phyloP scores from a whole-genome alignment of 2,329 filamentous ascomycete genomes.

The Paraphaeosphaeria sporulosa region DNA sequence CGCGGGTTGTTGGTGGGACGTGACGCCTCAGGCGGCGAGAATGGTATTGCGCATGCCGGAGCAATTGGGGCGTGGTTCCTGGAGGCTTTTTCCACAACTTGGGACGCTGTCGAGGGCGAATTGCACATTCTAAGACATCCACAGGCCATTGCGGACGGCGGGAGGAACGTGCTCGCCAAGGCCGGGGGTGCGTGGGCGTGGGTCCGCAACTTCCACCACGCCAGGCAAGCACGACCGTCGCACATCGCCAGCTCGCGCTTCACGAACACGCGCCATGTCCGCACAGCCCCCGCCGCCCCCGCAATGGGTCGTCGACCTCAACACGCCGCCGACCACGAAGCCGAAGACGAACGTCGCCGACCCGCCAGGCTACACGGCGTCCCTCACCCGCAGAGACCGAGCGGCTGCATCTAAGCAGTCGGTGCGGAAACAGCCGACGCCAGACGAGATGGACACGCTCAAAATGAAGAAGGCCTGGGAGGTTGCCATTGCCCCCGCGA shows the following conservation, averaged over 20 bases:
- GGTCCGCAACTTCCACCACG: conserved; percentile 17
- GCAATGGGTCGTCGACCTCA: conserved; percentile 84
- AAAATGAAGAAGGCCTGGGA: conserved; percentile 99
- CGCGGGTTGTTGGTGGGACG: conserved; percentile 20
- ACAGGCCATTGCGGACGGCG: conserved; percentile 25
- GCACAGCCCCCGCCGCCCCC: conserved; percentile 61
- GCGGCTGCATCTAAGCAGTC: conserved; percentile 45
- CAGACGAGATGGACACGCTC: conserved; percentile 90
- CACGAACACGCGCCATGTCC: conserved; percentile 24
- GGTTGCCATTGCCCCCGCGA: conserved; percentile 89
- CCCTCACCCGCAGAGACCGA: conserved; percentile 50
- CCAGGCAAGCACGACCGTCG: neutral
- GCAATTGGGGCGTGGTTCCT: neutral
- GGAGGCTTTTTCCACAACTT: conserved; percentile 9
- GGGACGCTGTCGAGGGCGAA: conserved; percentile 12
- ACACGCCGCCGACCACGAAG: conserved; percentile 71
- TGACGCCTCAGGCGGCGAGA: conserved; percentile 14
- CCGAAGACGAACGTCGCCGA: conserved; percentile 78
- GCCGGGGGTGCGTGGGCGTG: conserved; percentile 13
- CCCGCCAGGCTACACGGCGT: conserved; percentile 80
- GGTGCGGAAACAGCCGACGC: conserved; percentile 71
- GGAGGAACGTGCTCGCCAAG: conserved; percentile 37
- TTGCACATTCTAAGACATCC: conserved; percentile 25
- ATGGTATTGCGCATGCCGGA: conserved; percentile 30
- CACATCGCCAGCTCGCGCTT: neutral